Evolutionary conservation across 352 stramenopile genomes (phyloP).

Genomic region (Phytophthora ohioensis): DNA sequence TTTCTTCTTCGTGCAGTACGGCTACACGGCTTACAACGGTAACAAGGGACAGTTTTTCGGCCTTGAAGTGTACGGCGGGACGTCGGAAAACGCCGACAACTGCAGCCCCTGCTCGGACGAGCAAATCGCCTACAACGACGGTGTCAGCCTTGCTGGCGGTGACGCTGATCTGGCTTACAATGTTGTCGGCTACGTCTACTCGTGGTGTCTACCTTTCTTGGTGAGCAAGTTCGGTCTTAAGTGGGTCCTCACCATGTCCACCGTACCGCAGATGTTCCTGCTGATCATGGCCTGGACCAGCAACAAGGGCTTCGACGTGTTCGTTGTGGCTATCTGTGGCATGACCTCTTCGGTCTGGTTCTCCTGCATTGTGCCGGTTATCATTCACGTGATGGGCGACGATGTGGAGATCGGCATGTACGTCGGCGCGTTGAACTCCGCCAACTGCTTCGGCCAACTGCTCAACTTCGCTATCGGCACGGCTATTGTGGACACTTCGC

Average conservation of each 20-base stretch:
- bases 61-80: slow-evolving; percentile 45
- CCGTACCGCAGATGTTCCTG: slow-evolving; percentile 53
- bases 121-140: slow-evolving; percentile 53
- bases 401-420: slow-evolving; percentile 39
- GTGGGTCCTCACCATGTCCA: slow-evolving; percentile 36
- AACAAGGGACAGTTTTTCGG: slow-evolving; percentile 62
- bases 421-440: slow-evolving; percentile 68
- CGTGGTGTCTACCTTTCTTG: slow-evolving; percentile 43
- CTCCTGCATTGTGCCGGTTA: slow-evolving; percentile 27
- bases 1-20: slow-evolving; percentile 43
- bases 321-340: slow-evolving; percentile 44
- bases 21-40: slow-evolving; percentile 59
- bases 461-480: slow-evolving; percentile 31
- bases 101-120: slow-evolving; percentile 31
- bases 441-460: slow-evolving; percentile 47
- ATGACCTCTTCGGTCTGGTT: slow-evolving; percentile 52
- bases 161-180: slow-evolving; percentile 49
- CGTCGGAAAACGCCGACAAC: slow-evolving; percentile 36
- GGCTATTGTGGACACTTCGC: slow-evolving; percentile 39
- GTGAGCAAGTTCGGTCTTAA: slow-evolving; percentile 53
- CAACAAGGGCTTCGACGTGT: slow-evolving; percentile 47
- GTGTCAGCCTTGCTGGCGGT: slow-evolving; percentile 48
- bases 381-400: slow-evolving; percentile 32
- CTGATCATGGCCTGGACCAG: slow-evolving; percentile 49
- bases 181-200: slow-evolving; percentile 49